phyloP scores from a whole-genome alignment of 108 stramenopile species.

The Skeletonema grethae region DNA sequence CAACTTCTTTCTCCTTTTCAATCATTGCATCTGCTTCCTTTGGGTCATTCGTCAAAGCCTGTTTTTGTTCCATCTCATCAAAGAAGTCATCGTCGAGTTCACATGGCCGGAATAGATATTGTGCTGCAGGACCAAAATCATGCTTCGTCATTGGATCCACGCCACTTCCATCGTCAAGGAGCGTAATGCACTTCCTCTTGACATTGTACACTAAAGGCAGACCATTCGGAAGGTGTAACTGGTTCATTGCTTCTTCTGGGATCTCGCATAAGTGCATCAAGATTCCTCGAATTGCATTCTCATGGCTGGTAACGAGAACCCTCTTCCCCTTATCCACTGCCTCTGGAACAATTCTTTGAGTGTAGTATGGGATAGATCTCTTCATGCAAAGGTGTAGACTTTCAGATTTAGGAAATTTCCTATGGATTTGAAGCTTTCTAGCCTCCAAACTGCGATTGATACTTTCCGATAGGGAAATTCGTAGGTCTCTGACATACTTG shows the following conservation, averaged over 20 bases:
- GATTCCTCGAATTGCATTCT: conserved; percentile 93
- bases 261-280: conserved; percentile 94
- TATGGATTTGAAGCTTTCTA: conserved; percentile 57
- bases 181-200: conserved; percentile 64
- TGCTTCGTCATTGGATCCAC: conserved; percentile 54
- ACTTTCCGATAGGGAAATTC: conserved; percentile 62
- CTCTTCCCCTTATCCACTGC: conserved; percentile 87
- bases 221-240: conserved; percentile 90
- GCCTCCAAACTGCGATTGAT: conserved; percentile 62
- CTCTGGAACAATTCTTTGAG: conserved; percentile 73
- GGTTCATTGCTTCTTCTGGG: conserved; percentile 81
- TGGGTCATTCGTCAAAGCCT: conserved; percentile 14
- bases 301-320: conserved; percentile 89
- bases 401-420: conserved; percentile 81
- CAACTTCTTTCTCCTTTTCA: conserved; percentile 7
- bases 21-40: not conserved
- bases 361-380: conserved; percentile 71
- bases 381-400: conserved; percentile 75
- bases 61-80: conserved; percentile 38
- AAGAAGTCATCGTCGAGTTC: conserved; percentile 53
- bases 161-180: conserved; percentile 71
- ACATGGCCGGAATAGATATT: conserved; percentile 78
- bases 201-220: conserved; percentile 77
- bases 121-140: conserved; percentile 78
- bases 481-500: conserved; percentile 69